A percentile compares a stretch with the other conserved stretches of the same genome.
These are phyloP conservation scores for Psilocybe azurescens DNA, from an alignment of 768 basidiomycete genomes.

Conservation along the genomic window DNA sequence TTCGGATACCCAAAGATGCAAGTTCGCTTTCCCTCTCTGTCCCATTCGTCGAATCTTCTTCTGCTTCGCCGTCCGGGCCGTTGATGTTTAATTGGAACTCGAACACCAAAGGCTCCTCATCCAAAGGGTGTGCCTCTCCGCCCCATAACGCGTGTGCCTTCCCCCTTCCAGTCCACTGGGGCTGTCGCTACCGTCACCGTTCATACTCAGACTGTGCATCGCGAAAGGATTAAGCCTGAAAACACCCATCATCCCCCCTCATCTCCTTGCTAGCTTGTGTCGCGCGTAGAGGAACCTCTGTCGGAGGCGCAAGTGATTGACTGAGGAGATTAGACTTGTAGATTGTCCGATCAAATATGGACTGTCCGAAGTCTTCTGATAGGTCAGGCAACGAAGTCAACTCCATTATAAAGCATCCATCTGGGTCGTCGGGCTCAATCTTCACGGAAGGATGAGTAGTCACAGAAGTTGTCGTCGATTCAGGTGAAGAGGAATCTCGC, in stretches of 20 bases:
- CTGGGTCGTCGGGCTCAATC: conserved; percentile 44
- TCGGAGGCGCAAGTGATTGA: conserved; percentile 56
- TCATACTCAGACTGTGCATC: conserved; percentile 50
- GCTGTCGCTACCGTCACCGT: conserved; percentile 13
- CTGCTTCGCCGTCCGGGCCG: conserved; percentile 17
- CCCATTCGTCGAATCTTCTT: conserved; percentile 8
- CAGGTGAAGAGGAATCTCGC: conserved; percentile 15
- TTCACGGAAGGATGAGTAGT: conserved; percentile 35
- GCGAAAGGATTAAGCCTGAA: conserved; percentile 82
- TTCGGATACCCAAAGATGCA: neutral
- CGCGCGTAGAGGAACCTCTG: conserved; percentile 76
- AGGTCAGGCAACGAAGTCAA: conserved; percentile 30
- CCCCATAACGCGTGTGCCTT: conserved; percentile 38
- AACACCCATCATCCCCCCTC: conserved; percentile 78
- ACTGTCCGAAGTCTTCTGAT: neutral
- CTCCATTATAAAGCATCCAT: conserved; percentile 52
- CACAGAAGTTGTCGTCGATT: conserved; percentile 18
- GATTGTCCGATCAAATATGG: conserved; percentile 18
- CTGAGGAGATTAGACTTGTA: conserved; percentile 27
- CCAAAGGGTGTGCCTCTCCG: conserved; percentile 62
- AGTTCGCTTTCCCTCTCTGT: neutral
- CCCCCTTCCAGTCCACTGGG: conserved; percentile 39
- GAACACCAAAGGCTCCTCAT: conserved; percentile 63
- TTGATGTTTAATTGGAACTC: conserved; percentile 65
- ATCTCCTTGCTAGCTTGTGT: conserved; percentile 74